phyloP scores from a whole-genome alignment of 257 asterid species.

The Primulina eburnea region DNA sequence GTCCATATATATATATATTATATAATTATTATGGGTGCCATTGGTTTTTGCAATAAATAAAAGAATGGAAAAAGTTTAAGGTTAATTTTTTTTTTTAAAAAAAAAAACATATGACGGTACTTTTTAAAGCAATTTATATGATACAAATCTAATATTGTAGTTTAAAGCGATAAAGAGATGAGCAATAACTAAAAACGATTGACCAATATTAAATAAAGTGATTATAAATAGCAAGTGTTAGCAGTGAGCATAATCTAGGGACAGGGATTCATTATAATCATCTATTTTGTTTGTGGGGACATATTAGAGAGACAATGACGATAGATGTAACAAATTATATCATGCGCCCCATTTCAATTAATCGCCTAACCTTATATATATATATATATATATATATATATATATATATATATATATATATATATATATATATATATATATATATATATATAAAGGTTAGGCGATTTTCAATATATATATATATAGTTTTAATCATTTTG shows the following conservation, averaged over 20 bases:
- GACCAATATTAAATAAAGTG: not conserved
- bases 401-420: no score
- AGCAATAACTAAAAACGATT: not conserved
- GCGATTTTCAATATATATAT: no score
- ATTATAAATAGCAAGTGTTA: not conserved
- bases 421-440: no score
- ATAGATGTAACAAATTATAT: conserved; percentile 13
- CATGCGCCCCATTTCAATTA: conserved; percentile 9
- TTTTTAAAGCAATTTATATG: no score
- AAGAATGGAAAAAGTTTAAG: not conserved
- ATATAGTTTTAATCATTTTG: no score
- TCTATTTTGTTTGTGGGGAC: conserved; percentile 21
- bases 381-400: no score
- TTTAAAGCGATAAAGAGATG: not conserved
- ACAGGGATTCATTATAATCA: conserved; percentile 20
- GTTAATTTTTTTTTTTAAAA: no score
- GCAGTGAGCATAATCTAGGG: not conserved
- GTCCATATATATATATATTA: not conserved
- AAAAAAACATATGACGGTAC: not conserved
- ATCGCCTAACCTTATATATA: not conserved
- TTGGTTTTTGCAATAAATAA: no score
- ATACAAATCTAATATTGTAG: no score
- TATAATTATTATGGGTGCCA: no score
- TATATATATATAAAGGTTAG: no score
- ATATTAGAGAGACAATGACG: conserved; percentile 24